These are phyloP conservation scores for Lachancea thermotolerans DNA, from an alignment of 805 yeast genomes.

Conservation along the genomic window DNA sequence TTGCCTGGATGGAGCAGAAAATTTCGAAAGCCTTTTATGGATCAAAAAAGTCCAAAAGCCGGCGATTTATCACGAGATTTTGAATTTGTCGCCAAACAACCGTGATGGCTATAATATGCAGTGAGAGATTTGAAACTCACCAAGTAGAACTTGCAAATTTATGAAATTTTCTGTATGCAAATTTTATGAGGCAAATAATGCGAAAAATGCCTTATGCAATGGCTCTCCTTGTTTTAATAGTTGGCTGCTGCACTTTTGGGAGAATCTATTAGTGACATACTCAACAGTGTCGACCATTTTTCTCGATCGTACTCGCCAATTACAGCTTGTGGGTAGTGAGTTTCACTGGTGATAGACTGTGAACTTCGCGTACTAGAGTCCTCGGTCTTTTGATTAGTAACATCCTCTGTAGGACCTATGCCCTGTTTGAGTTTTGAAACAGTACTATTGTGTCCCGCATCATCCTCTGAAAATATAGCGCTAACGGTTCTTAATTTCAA, in stretches of 20 bases:
- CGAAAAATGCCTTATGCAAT: too few relatives aligned
- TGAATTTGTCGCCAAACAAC: too few relatives aligned
- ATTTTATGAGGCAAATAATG: too few relatives aligned
- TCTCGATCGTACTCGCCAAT: conserved; percentile 33
- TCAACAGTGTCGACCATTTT: conserved; percentile 25
- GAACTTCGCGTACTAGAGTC: conserved; percentile 8
- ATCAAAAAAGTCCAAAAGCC: too few relatives aligned
- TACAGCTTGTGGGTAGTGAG: conserved; percentile 22
- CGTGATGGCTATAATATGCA: too few relatives aligned
- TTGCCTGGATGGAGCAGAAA: too few relatives aligned
- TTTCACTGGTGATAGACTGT: conserved; percentile 12
- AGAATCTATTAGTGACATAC: not conserved
- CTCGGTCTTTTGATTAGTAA: not conserved
- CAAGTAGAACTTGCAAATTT: too few relatives aligned
- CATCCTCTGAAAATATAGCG: conserved; percentile 2
- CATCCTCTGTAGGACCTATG: not conserved
- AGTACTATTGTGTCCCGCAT: not conserved
- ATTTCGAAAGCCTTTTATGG: too few relatives aligned
- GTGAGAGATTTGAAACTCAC: too few relatives aligned
- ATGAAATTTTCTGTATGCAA: too few relatives aligned
- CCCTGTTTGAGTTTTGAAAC: not conserved
- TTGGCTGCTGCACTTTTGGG: not conserved
- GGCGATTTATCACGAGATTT: too few relatives aligned
- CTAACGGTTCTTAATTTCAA: conserved; percentile 3
- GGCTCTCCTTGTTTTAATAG: too few relatives aligned